These are phyloP conservation scores for Leishmania braziliensis DNA, from an alignment of 208 protist genomes.

Conservation along the genomic window DNA sequence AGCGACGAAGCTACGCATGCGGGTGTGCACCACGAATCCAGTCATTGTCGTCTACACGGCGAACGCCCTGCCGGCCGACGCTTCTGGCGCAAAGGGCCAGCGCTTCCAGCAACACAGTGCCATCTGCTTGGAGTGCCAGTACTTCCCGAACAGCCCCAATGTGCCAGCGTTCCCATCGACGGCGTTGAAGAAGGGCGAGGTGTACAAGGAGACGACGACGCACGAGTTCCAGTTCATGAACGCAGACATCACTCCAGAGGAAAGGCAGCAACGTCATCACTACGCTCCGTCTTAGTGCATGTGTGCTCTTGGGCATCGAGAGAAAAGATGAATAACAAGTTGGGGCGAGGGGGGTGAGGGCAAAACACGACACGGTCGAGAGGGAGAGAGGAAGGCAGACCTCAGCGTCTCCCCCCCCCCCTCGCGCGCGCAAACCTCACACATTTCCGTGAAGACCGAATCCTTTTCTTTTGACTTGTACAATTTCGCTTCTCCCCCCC, in stretches of 20 bases:
- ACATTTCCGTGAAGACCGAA: neutral
- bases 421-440: neutral
- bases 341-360: neutral
- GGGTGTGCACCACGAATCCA: conserved; percentile 69
- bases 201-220: conserved; percentile 66
- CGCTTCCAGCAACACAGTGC: conserved; percentile 66
- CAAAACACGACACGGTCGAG: neutral
- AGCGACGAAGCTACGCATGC: conserved; percentile 60
- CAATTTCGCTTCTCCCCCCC: neutral
- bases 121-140: conserved; percentile 75
- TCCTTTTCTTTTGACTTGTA: neutral
- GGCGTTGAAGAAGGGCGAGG: conserved; percentile 57
- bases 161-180: conserved; percentile 63
- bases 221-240: conserved; percentile 66
- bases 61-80: conserved; percentile 58
- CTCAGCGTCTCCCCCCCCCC: neutral
- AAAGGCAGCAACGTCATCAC: conserved; percentile 16
- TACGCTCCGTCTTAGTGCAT: neutral
- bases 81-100: conserved; percentile 50
- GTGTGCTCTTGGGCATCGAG: neutral
- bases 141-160: conserved; percentile 82
- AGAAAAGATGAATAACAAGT: neutral
- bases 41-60: conserved; percentile 71
- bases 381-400: neutral
- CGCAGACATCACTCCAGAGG: conserved; percentile 22